These are phyloP conservation scores for Penicillium macrosclerotiorum DNA, from an alignment of 495 filamentous ascomycete species.

Conservation along the genomic window DNA sequence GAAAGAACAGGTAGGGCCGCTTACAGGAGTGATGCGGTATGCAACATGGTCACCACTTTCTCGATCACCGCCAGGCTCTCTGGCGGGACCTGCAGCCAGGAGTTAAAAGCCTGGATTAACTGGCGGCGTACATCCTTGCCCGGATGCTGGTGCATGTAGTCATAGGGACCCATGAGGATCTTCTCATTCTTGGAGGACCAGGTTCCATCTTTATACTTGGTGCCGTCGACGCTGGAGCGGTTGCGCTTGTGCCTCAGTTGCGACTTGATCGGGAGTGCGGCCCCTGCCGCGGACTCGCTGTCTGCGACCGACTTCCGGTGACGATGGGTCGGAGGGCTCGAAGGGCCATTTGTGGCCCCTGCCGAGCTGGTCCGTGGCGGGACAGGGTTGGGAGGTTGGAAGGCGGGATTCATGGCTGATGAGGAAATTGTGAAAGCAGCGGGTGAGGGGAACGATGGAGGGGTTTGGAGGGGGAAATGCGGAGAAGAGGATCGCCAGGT, in stretches of 20 bases:
- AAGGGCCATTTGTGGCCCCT: conserved; percentile 35
- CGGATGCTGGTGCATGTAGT: conserved; percentile 81
- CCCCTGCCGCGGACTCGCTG: conserved; percentile 30
- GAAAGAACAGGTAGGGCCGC: conserved; percentile 7
- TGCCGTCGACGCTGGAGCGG: conserved; percentile 48
- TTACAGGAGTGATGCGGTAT: conserved; percentile 84
- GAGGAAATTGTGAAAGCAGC: conserved; percentile 3
- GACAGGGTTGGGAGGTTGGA: conserved; percentile 65
- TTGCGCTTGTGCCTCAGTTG: conserved; percentile 39
- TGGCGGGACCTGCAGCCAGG: conserved; percentile 80
- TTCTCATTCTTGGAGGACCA: conserved; percentile 74
- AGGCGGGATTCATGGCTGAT: conserved; percentile 24
- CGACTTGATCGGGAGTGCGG: conserved; percentile 26
- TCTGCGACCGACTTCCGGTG: conserved; percentile 48
- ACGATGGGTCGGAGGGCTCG: conserved; percentile 30
- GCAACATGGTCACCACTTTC: conserved; percentile 86
- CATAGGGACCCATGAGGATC: conserved; percentile 81
- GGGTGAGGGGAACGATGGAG: conserved; percentile 12
- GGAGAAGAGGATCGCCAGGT: too few relatives aligned
- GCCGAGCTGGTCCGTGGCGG: conserved; percentile 72
- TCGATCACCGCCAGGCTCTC: conserved; percentile 79
- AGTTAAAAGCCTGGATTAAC: conserved; percentile 86
- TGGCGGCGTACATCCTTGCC: conserved; percentile 89
- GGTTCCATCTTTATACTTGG: conserved; percentile 49
- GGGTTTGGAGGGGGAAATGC: too few relatives aligned